Base-by-base conservation (phyloP, 2,329 filamentous ascomycete genomes). In the Lecanoromycetidae sp. region DNA sequence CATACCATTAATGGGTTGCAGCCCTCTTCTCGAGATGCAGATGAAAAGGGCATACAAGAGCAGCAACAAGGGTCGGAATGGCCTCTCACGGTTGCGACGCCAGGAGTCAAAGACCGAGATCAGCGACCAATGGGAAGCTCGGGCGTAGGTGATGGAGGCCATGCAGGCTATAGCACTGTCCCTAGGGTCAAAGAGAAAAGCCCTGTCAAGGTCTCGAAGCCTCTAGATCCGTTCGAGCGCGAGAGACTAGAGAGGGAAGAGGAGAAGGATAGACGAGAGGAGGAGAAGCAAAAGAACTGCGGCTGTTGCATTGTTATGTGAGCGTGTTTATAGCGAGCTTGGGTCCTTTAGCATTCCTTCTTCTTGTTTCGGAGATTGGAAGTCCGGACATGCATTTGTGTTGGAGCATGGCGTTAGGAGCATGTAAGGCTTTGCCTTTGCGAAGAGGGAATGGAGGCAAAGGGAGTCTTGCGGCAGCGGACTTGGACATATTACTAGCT, bases 231-330 rank as follows among this genome's bases (percentile, higher is more conserved):
- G 19, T 49, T 38, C 44, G 43, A 48, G 8, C 44, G 39, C 30
- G 38, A 49, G 29, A 22, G 29, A 4, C 17, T 46, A n/a, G 44
- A 43, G 17, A 20, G 58, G 58, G 53, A 39, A 15, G 39, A 33
- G 22, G 39, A 37, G 33, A 57, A 56, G 5, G 57, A 56, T 77
- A 20, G 74, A 75, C 36, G 71, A 79, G 40, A 68, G 72, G 4
- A 77, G 52, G 65, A 72, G 55, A 67, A 71, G 56, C 71, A 77
- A 56, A 71, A 77, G 57, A 75, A 77, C 9, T 82, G 81, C 56
- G 79, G 76, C 49, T 84, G 82, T 63, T 87, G 83, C 63, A 69
- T 85, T 52, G 74, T 88, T 55, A 87, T 87, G 83, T 87, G 70
- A 50, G 1, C 13, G 27, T 20, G 3, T 17, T n/a, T n/a, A n/a